These are phyloP conservation scores for Cadophora luteo-olivacea DNA, from an alignment of 2,329 filamentous ascomycete species.

Conservation along the genomic window DNA sequence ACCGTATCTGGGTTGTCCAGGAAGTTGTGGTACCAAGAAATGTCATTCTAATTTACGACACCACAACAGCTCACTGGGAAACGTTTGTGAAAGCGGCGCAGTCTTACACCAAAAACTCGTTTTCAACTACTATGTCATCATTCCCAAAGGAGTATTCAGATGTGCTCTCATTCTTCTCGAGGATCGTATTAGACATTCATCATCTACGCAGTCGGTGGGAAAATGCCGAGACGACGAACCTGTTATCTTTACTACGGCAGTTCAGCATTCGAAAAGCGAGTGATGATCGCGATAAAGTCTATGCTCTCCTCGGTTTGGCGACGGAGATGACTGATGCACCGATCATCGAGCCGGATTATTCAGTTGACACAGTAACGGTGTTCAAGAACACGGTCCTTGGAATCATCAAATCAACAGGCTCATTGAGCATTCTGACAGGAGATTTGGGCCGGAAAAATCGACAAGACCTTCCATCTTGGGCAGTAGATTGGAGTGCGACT, in stretches of 20 bases:
- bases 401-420: conserved; percentile 11
- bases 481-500: conserved; percentile 24
- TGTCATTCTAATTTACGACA: conserved; percentile 24
- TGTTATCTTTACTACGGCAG: conserved; percentile 23
- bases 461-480: conserved; percentile 28
- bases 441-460: conserved; percentile 19
- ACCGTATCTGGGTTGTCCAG: conserved; percentile 30
- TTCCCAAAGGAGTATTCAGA: conserved; percentile 19
- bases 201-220: conserved; percentile 16
- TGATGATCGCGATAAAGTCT: conserved; percentile 33
- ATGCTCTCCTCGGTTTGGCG: conserved; percentile 24
- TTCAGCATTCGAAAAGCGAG: conserved; percentile 26
- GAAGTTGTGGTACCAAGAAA: conserved; percentile 27
- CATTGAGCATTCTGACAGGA: conserved; percentile 22
- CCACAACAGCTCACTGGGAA: conserved; percentile 22
- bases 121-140: not conserved
- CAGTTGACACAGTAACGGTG: conserved; percentile 4
- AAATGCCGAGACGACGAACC: not conserved
- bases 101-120: not conserved
- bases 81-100: conserved; percentile 39
- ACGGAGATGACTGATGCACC: not conserved
- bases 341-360: conserved; percentile 19
- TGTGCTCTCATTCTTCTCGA: conserved; percentile 19
- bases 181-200: conserved; percentile 27
- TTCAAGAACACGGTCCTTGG: conserved; percentile 14